A percentile compares a stretch with the other conserved stretches of the same genome.
Evolutionary conservation across 768 basidiomycete species (phyloP).

Genomic region (Daedaleopsis sinensis): DNA sequence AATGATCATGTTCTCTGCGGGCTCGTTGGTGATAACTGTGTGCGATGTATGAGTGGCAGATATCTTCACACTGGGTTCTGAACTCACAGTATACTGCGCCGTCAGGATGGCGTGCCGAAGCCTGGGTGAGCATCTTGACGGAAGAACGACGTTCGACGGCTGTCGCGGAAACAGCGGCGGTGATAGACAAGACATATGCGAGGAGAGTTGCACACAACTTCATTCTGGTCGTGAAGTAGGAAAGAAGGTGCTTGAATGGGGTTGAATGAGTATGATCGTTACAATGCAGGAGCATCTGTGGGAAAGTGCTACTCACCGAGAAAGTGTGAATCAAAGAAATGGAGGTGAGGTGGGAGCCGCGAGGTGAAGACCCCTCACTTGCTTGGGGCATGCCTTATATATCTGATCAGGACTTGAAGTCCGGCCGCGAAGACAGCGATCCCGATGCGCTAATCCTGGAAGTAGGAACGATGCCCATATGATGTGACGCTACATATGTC

Average conservation of each 20-base stretch:
- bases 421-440: too few species aligned
- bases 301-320: too few species aligned
- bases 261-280: too few species aligned
- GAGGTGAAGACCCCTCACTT: too few species aligned
- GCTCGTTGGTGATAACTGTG: slow-evolving; percentile 54
- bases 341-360: too few species aligned
- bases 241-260: not conserved
- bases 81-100: slow-evolving; percentile 31
- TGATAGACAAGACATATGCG: slow-evolving; percentile 6
- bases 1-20: slow-evolving; percentile 46
- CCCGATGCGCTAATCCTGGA: too few species aligned
- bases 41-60: not conserved
- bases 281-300: too few species aligned
- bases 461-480: too few species aligned
- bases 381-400: too few species aligned
- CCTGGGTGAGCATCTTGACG: slow-evolving; percentile 10
- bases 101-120: slow-evolving; percentile 1
- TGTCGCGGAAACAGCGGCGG: slow-evolving; percentile 9
- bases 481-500: too few species aligned
- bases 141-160: slow-evolving; percentile 1
- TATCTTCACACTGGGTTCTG: not conserved
- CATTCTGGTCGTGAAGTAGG: slow-evolving; percentile 1
- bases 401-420: too few species aligned
- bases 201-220: slow-evolving; percentile 4
- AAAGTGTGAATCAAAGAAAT: too few species aligned